phyloP scores from a whole-genome alignment of 129 eudicot genomes.

The Chrysanthemum lavandulifolium region DNA sequence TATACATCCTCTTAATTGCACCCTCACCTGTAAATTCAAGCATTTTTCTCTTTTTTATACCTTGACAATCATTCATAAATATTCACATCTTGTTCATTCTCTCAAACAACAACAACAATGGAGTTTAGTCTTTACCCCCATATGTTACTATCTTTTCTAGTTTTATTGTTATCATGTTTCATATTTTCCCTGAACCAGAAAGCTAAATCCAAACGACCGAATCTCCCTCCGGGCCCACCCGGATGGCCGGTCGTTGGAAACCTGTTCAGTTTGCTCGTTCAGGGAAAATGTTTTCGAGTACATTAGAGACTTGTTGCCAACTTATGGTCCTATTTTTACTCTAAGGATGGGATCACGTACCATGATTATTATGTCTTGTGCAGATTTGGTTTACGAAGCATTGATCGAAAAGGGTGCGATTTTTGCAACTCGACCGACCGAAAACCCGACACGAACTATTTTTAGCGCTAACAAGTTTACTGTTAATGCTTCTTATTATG shows the following conservation, averaged over 20 bases:
- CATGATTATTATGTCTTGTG: constrained; percentile 53
- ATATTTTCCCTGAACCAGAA: constrained; percentile 27
- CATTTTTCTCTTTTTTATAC: constrained; percentile 3
- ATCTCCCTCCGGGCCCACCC: constrained; percentile 80
- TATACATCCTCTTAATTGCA: constrained; percentile 11
- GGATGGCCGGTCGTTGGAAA: constrained; percentile 85
- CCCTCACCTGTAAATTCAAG: constrained; percentile 9
- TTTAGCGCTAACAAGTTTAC: constrained; percentile 79
- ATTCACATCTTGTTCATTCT: neutral
- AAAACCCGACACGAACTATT: constrained; percentile 63
- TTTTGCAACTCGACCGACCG: constrained; percentile 62
- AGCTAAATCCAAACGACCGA: constrained; percentile 21
- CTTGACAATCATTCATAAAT: neutral
- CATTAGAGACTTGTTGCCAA: constrained; percentile 49
- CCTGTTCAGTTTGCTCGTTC: constrained; percentile 73
- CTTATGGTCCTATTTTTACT: constrained; percentile 68
- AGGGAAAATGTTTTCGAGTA: constrained; percentile 67
- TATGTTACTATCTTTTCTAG: constrained; percentile 44
- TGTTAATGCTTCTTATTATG: constrained; percentile 66
- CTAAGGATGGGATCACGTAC: constrained; percentile 73
- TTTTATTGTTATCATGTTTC: constrained; percentile 32
- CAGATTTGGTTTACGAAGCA: constrained; percentile 56
- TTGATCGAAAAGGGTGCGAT: constrained; percentile 51
- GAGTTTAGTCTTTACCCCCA: constrained; percentile 30
- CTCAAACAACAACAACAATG: constrained; percentile 26